These are phyloP conservation scores for Fraxinus latifolia DNA, from an alignment of 305 asterid genomes.

Conservation along the genomic window DNA sequence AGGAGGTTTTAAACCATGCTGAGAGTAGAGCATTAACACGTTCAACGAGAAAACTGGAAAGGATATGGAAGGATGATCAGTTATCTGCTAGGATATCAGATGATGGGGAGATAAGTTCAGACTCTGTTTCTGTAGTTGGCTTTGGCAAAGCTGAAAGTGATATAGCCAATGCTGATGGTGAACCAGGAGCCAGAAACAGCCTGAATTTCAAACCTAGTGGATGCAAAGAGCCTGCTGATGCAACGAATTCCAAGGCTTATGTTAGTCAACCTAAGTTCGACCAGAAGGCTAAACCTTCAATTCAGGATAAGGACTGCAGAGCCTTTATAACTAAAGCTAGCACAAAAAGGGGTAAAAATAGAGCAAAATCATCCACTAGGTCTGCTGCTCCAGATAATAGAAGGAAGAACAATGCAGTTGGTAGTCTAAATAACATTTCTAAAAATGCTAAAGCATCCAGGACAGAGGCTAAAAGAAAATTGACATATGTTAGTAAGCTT, in stretches of 20 bases:
- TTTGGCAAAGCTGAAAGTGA: slow-evolving; percentile 1
- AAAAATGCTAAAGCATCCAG: slow-evolving; percentile 20
- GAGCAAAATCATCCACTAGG: slow-evolving; percentile 13
- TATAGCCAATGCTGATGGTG: slow-evolving; percentile 1
- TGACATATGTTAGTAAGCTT: slow-evolving; percentile 37
- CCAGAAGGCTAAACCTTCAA: slow-evolving; percentile 18
- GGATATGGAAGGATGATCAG: not conserved
- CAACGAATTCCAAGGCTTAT: slow-evolving; percentile 16
- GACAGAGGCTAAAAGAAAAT: slow-evolving; percentile 31
- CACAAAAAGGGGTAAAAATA: slow-evolving; percentile 14
- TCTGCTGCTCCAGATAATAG: slow-evolving; percentile 26
- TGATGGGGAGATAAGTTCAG: not conserved
- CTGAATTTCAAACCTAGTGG: slow-evolving; percentile 7
- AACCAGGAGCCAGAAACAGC: slow-evolving; percentile 12
- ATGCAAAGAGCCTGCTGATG: slow-evolving; percentile 15
- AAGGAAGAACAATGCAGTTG: slow-evolving; percentile 23
- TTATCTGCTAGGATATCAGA: not conserved
- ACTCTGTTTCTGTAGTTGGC: not conserved
- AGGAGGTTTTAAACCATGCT: not conserved
- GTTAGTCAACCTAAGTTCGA: slow-evolving; percentile 15
- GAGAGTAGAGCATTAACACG: not conserved
- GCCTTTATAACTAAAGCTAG: slow-evolving; percentile 6
- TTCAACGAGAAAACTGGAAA: not conserved
- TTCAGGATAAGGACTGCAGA: slow-evolving; percentile 21
- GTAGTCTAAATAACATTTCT: slow-evolving; percentile 13